These are phyloP conservation scores for Boletus rubescentipes DNA, from an alignment of 768 basidiomycete genomes.

Conservation along the genomic window DNA sequence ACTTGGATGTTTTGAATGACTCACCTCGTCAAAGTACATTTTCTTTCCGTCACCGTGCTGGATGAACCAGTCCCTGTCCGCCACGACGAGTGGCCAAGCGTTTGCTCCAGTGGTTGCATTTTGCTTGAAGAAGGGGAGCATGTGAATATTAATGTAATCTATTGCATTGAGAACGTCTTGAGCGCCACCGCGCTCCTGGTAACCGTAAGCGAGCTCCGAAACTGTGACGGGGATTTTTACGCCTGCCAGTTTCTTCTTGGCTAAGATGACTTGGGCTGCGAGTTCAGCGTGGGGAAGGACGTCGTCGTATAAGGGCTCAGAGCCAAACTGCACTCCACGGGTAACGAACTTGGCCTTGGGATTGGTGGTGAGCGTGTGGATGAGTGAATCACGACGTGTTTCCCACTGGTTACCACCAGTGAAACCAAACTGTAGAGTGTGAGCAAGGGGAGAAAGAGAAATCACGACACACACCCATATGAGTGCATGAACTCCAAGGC, in stretches of 20 bases:
- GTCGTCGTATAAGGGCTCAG: slow-evolving; percentile 65
- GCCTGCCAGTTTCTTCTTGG: slow-evolving; percentile 48
- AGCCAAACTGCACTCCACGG: slow-evolving; percentile 67
- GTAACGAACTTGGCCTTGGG: slow-evolving; percentile 64
- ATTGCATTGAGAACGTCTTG: slow-evolving; percentile 56
- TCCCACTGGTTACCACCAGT: slow-evolving; percentile 48
- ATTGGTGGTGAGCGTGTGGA: slow-evolving; percentile 55
- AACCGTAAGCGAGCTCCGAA: slow-evolving; percentile 64
- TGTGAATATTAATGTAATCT: slow-evolving; percentile 67
- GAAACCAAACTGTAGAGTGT: slow-evolving; percentile 35
- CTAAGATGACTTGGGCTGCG: slow-evolving; percentile 47
- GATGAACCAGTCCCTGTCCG: slow-evolving; percentile 68
- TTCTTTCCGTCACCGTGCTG: slow-evolving; percentile 66
- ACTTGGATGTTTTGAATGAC: slow-evolving; percentile 6
- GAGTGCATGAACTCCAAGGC: slow-evolving; percentile 70
- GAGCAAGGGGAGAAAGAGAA: not conserved
- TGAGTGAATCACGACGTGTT: slow-evolving; percentile 50
- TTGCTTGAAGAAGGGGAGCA: slow-evolving; percentile 63
- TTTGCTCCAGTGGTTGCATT: slow-evolving; percentile 42
- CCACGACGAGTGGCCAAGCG: slow-evolving; percentile 63
- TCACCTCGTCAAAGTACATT: slow-evolving; percentile 69
- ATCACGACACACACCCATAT: slow-evolving; percentile 56
- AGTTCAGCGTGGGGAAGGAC: slow-evolving; percentile 51
- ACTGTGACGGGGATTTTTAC: slow-evolving; percentile 69
- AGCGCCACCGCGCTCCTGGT: slow-evolving; percentile 51